Conservation (phyloP, 257 asterid species). For the Solanum piurae region DNA sequence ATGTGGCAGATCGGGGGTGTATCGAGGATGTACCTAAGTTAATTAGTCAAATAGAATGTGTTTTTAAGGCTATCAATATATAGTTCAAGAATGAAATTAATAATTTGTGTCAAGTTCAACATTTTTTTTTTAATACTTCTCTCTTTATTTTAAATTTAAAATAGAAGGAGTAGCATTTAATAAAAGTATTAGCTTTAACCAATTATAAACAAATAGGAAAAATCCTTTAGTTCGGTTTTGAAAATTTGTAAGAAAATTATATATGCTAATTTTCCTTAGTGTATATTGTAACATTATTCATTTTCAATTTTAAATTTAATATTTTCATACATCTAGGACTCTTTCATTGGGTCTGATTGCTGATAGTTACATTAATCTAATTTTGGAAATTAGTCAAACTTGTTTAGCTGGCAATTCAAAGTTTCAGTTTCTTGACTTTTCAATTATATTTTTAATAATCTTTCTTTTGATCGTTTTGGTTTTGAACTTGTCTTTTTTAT, state of each 20-base stretch:
- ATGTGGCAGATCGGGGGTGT: no score
- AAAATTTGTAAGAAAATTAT: not conserved
- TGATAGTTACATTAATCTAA: not conserved
- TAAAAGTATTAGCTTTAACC: not conserved
- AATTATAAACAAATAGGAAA: not conserved
- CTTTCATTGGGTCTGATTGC: not conserved
- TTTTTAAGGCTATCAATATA: no score
- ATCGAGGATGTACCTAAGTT: no score
- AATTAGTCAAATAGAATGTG: no score
- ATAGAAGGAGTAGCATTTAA: not conserved
- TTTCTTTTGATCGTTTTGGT: not conserved
- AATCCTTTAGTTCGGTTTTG: not conserved
- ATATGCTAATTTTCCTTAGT: not conserved
- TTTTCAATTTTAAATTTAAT: not conserved
- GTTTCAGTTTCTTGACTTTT: not conserved
- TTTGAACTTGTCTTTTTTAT: not conserved
- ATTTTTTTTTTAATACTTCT: no score
- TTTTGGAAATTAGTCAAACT: not conserved
- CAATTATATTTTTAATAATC: not conserved
- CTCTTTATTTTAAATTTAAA: no score
- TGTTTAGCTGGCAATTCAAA: not conserved
- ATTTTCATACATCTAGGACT: not conserved
- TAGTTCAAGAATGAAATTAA: no score
- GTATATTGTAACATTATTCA: not conserved
- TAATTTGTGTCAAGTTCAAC: rapidly evolving